Evolutionary conservation across 1,284 basidiomycete genomes (phyloP), one percentile per base, ranked within the genome.

Genomic region (Stygiomarasmius scandens): DNA sequence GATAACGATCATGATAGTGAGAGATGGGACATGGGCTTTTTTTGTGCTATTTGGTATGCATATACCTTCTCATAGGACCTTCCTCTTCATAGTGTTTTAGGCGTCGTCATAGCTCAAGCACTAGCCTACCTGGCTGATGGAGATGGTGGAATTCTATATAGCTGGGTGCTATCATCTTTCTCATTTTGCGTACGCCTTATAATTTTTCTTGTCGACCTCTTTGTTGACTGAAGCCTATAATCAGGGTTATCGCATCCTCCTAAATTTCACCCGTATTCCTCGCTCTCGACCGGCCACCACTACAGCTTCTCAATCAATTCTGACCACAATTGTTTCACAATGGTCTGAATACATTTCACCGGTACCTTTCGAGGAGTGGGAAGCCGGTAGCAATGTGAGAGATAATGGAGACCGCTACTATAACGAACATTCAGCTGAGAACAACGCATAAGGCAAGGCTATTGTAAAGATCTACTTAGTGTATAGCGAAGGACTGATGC

Each of bases 21-120:
- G 46, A 16, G 54, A 55, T 25, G 54, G 54, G 46, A 49, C 46
- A 6, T 55, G 54, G 54, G 54, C 32, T 4, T 55, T 55, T 49
- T 55, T 49, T n/a, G 9, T 49, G n/a, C 23, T 55, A 19, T 49
- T 55, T 22, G 14, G 8, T 8, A 8, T 34, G n/a, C n/a, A n/a
- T n/a, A n/a, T n/a, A n/a, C n/a, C n/a, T n/a, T n/a, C n/a, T n/a
- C n/a, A n/a, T n/a, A n/a, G n/a, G n/a, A n/a, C n/a, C n/a, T n/a
- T n/a, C n/a, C n/a, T n/a, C n/a, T n/a, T n/a, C n/a, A n/a, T n/a
- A n/a, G n/a, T n/a, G n/a, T n/a, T n/a, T n/a, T n/a, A n/a, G n/a
- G n/a, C n/a, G n/a, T n/a, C 32, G 14, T 34, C 19, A 46, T 49
- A 20, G 19, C 29, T 38, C 19, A 19, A 11, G 9, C 19, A 23